phyloP scores from a whole-genome alignment of 352 stramenopile species.

The Phytophthora sojae region DNA sequence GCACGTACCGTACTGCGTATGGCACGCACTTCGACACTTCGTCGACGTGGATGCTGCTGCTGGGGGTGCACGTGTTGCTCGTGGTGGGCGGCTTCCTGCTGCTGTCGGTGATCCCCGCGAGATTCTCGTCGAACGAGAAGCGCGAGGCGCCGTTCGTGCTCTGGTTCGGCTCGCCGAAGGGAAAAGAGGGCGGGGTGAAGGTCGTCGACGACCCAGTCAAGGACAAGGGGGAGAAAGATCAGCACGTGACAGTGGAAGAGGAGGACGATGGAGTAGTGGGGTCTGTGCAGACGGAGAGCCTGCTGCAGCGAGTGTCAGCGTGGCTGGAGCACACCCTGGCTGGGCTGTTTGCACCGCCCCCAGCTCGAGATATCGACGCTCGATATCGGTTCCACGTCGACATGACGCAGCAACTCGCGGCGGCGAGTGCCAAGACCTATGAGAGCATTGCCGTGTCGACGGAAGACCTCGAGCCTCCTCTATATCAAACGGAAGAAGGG shows the following conservation, averaged over 20 bases:
- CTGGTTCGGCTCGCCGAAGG: conserved; percentile 31
- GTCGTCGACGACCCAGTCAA: neutral
- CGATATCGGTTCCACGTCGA: conserved; percentile 44
- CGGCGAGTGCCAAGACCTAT: conserved; percentile 43
- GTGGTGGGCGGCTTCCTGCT: conserved; percentile 47
- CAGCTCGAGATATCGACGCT: conserved; percentile 13
- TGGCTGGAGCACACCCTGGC: conserved; percentile 2
- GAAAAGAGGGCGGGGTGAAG: conserved; percentile 8
- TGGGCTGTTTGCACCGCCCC: conserved; percentile 4
- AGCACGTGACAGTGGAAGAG: neutral
- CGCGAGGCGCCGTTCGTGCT: conserved; percentile 44
- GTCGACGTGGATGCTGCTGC: conserved; percentile 53
- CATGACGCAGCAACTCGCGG: conserved; percentile 32
- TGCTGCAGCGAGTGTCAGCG: conserved; percentile 6
- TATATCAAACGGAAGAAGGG: neutral
- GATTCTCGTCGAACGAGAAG: conserved; percentile 21
- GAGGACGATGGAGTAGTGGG: neutral
- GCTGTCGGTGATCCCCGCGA: conserved; percentile 56
- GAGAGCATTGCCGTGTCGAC: conserved; percentile 61
- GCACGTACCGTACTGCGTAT: conserved; percentile 68
- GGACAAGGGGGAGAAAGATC: neutral
- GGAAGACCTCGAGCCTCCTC: conserved; percentile 19
- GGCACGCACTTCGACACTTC: conserved; percentile 62
- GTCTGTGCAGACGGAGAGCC: conserved; percentile 7
- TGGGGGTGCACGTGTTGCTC: conserved; percentile 39